Conservation (phyloP, 345 rosid species). For the Camelina hispida region DNA sequence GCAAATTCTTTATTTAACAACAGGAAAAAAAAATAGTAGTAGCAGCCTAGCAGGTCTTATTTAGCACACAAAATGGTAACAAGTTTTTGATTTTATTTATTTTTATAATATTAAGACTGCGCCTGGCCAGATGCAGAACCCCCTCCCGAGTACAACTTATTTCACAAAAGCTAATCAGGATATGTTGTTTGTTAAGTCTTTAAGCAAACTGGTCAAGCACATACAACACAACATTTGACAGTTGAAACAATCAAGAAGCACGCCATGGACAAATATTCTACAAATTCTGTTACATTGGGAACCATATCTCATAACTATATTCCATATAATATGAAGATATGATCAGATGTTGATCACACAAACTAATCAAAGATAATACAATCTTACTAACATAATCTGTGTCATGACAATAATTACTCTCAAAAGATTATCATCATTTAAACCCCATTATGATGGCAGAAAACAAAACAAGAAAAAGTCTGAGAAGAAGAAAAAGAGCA, state of each 20-base stretch:
- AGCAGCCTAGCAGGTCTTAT: not conserved
- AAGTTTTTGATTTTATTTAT: not conserved
- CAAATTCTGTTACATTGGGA: not conserved
- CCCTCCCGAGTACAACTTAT: constrained; percentile 21
- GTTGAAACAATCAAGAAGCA: not conserved
- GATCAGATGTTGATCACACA: not conserved
- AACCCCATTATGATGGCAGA: not conserved
- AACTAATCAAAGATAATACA: not conserved
- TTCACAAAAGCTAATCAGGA: not conserved
- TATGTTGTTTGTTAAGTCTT: constrained; percentile 5
- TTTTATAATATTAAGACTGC: not conserved
- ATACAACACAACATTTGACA: not conserved
- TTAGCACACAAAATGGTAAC: constrained; percentile 10
- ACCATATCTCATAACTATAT: not conserved
- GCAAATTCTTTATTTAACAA: not conserved
- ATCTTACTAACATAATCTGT: not conserved
- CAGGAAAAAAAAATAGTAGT: too few species aligned
- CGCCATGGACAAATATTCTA: not conserved
- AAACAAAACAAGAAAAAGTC: not conserved
- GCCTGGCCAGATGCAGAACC: not conserved
- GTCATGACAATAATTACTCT: not conserved
- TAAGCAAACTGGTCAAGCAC: not conserved
- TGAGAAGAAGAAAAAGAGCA: not conserved
- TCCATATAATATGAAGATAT: not conserved
- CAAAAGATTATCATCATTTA: constrained; percentile 3